Conservation (phyloP, 805 yeast genomes). For the Monosporozyma servazzii region DNA sequence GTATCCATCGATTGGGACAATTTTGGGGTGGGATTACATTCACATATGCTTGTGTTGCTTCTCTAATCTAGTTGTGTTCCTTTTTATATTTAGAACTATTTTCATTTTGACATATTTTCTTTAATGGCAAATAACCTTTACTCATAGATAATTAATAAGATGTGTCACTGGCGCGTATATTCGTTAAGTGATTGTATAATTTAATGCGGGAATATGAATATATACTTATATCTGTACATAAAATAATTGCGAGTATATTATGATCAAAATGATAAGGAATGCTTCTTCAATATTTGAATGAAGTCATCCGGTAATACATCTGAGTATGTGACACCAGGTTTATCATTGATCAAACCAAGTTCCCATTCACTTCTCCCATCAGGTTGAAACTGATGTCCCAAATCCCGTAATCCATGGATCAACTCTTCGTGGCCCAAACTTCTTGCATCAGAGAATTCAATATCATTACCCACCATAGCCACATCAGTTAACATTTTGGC, state of each 20-base stretch:
- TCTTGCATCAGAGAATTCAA: slow-evolving; percentile 30
- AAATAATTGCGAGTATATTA: not conserved
- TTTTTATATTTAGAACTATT: not conserved
- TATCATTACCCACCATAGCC: slow-evolving; percentile 44
- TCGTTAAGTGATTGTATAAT: not conserved
- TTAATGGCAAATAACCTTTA: not conserved
- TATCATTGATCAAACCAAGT: slow-evolving; percentile 38
- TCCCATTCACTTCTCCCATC: slow-evolving; percentile 47
- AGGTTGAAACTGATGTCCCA: slow-evolving; percentile 45
- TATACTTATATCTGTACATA: not conserved
- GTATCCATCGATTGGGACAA: not conserved
- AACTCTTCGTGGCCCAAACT: slow-evolving; percentile 46
- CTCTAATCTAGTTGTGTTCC: not conserved
- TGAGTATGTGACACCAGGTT: slow-evolving; percentile 19
- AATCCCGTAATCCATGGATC: slow-evolving; percentile 45
- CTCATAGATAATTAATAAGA: not conserved
- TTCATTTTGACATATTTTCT: not conserved
- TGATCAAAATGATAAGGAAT: not conserved
- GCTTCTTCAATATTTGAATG: not conserved
- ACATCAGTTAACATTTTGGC: slow-evolving; percentile 71
- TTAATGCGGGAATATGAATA: not conserved
- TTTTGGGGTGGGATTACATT: not conserved
- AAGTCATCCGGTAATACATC: slow-evolving; percentile 29
- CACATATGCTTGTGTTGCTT: not conserved
- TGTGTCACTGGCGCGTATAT: too few species aligned